Conservation (phyloP, 352 stramenopile species). For the Pythium sp. region DNA sequence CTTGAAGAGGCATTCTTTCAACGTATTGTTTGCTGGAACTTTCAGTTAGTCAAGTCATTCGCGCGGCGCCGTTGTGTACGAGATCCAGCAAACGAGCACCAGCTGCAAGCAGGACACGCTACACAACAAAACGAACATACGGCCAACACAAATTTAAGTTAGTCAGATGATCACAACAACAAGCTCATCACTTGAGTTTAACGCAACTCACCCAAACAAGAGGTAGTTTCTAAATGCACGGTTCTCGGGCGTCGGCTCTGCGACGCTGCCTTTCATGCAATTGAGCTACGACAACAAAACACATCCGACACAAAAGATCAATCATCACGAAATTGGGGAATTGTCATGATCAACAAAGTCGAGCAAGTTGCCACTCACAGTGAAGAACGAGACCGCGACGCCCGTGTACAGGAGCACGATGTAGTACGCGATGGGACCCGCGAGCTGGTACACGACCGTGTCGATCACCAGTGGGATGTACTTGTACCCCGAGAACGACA, state of each 20-base stretch:
- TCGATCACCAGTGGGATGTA: conserved; percentile 97
- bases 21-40: background rate
- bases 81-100: conserved; percentile 82
- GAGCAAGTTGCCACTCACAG: conserved; percentile 48
- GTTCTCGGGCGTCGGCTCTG: conserved; percentile 68
- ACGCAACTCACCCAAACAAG: conserved; percentile 64
- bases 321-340: background rate
- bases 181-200: background rate
- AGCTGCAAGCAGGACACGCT: conserved; percentile 83
- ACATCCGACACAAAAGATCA: background rate
- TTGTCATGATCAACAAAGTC: background rate
- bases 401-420: conserved; percentile 92
- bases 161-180: background rate
- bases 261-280: conserved; percentile 84
- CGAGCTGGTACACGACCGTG: conserved; percentile 86
- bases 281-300: conserved; percentile 49
- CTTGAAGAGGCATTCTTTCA: background rate
- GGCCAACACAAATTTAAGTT: background rate
- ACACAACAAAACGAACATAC: background rate
- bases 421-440: conserved; percentile 90
- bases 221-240: conserved; percentile 85
- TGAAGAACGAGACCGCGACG: conserved; percentile 93
- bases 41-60: conserved; percentile 24
- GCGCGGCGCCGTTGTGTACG: conserved; percentile 72
- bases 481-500: conserved; percentile 99